Base-by-base conservation (phyloP, 2,329 filamentous ascomycete genomes). In the Metarhizium album region DNA sequence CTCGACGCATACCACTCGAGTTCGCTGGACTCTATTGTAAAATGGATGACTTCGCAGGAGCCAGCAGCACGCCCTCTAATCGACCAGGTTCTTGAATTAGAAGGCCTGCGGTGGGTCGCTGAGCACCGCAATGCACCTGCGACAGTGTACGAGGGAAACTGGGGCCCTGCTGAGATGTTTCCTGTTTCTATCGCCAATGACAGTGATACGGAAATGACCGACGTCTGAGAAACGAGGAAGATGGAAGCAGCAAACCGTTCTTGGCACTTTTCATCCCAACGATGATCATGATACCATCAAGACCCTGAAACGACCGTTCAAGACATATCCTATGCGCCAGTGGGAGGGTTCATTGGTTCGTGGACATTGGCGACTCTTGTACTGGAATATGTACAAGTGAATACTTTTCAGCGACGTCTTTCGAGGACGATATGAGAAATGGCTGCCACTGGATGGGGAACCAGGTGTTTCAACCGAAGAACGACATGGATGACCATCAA, bases 121-220 rank as follows among this genome's bases (percentile, higher is more conserved):
- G 71, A 74, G 47, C 83, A 90, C 55, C 83, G 90, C 50, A 83
- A 86, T 50, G 87, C 90, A 11, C 87, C 90, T 43, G 93, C 93
- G n/a, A 96, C 90, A 0, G 83, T 98, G 49, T 98, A 87, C 60
- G 93, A 98, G 70, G 93, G 93, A 55, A 93, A 88, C 64, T 98
- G 90, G 86, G 93, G 93, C 3, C 91, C 91, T 31, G 83, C 72
- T n/a, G 74, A 78, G 48, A 67, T 74, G 47, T 63, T 71, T 31
- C 59, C 67, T 4, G 65, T 68, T 20, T 66, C 67, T 5, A 64
- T 67, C 37, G 60, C 63, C 4, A 55, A 55, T n/a, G 67, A 70
- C 47, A 62, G 60, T 43, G 78, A 82, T 55, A 78, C 76, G 4
- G 78, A 80, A 61, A 82, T 82, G 79, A 79, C 70, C 16, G 79